Evolutionary conservation across 768 basidiomycete species (phyloP), one percentile per base, ranked within the genome.

Genomic region (Podaxis sp.): DNA sequence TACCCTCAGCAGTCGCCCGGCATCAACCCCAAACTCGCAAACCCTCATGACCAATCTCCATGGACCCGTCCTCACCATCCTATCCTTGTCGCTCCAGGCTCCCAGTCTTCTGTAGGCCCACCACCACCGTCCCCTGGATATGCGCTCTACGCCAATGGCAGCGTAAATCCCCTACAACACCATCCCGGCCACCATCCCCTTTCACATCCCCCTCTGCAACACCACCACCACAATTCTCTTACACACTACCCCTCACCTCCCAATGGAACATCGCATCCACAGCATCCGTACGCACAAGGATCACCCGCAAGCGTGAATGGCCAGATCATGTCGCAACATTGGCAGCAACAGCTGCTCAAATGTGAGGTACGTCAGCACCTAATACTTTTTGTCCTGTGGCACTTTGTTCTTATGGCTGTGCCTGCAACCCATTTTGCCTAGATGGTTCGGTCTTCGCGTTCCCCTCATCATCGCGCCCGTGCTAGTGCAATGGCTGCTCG

Each of bases 401-500:
- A 12, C 55, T 51, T 64, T 60, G 51, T 55, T 66, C 60, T 89
- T 84, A 81, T 87, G 55, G 55, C 17, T 46, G 19, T 17, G 43
- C 43, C 7, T 17, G 19, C 43, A 46, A 41, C 57, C 22, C 65
- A 55, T 63, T 66, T n/a, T 65, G 60, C 64, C 60, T 64, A 95
- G 93, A 87, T 93, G 78, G 86, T 91, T 64, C 89, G 96, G 69
- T 85, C 88, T 37, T 88, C 93, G 25, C 87, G 90, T 61, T 90
- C 92, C 2, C 93, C 94, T 0, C 95, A 98, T 73, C 95, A 97
- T 71, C 89, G 96, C 58, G 97, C 97, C 12, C 85, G 96, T 53
- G 90, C 94, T n/a, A 96, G 91, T 64, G 95, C 95, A 55, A 89
- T 98, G 83, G 93, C 94, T 38, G 90, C 93, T 19, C 86, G 97